phyloP scores from a whole-genome alignment of 768 basidiomycete genomes.

The Coprinopsis marcescibilis region DNA sequence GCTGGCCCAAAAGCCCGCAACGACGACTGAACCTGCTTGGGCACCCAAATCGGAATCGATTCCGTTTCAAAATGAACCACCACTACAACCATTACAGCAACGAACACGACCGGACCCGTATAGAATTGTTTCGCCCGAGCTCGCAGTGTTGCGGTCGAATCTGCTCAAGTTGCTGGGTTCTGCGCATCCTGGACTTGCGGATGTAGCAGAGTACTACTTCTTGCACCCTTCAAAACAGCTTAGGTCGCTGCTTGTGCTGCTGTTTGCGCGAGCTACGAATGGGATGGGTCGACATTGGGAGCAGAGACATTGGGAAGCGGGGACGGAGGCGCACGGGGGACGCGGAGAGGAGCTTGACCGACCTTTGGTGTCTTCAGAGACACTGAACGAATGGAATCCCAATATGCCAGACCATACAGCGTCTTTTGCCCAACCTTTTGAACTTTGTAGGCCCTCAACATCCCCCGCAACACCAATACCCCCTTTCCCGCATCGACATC shows the following conservation, averaged over 20 bases:
- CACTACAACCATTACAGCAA: conserved; percentile 11
- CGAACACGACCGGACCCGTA: conserved; percentile 53
- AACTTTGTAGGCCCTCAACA: conserved; percentile 37
- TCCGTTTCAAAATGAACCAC: conserved; percentile 21
- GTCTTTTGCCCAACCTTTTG: conserved; percentile 58
- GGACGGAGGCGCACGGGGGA: conserved; percentile 49
- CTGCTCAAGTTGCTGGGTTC: conserved; percentile 79
- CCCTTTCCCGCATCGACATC: conserved; percentile 16
- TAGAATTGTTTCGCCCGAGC: conserved; percentile 64
- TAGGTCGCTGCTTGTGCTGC: conserved; percentile 81
- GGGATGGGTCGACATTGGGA: conserved; percentile 70
- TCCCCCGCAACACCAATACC: conserved; percentile 16
- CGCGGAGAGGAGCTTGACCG: conserved; percentile 60
- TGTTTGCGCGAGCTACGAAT: conserved; percentile 91
- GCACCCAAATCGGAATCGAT: conserved; percentile 23
- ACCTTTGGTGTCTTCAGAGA: conserved; percentile 72
- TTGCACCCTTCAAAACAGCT: conserved; percentile 85
- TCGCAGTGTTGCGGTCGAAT: conserved; percentile 62
- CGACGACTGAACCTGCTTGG: conserved; percentile 7
- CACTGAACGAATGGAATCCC: conserved; percentile 90
- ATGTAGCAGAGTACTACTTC: conserved; percentile 92
- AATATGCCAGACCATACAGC: conserved; percentile 72
- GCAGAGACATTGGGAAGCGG: conserved; percentile 53
- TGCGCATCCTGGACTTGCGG: conserved; percentile 81
- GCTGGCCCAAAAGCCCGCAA: conserved; percentile 36